Evolutionary conservation across 2,329 filamentous ascomycete species (phyloP).

Genomic region (Alternaria sp.): DNA sequence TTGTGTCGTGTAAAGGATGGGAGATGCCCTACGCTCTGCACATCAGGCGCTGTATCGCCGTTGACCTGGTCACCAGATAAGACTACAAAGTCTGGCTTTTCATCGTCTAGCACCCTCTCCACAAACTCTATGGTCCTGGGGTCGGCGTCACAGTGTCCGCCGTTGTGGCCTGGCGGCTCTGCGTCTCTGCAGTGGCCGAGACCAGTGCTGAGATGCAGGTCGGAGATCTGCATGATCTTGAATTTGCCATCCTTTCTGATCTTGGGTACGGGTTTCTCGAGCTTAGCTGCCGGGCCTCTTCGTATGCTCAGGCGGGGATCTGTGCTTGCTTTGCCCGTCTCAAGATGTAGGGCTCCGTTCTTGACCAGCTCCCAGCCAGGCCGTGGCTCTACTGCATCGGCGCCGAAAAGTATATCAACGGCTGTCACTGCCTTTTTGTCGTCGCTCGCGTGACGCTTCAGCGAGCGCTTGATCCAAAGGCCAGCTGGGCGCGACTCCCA

Average conservation of each 20-base stretch:
- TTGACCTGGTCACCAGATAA: constrained; percentile 95
- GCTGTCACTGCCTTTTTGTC: constrained; percentile 77
- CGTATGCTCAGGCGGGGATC: constrained; percentile 80
- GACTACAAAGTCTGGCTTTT: constrained; percentile 91
- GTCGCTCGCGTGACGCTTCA: constrained; percentile 75
- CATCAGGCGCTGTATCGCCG: constrained; percentile 88
- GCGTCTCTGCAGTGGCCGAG: constrained; percentile 84
- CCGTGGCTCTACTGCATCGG: constrained; percentile 89
- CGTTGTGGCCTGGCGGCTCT: constrained; percentile 74
- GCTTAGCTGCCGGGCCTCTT: constrained; percentile 69
- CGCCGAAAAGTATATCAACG: constrained; percentile 85
- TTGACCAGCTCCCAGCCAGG: constrained; percentile 82
- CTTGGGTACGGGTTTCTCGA: constrained; percentile 73
- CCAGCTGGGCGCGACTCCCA: constrained; percentile 83
- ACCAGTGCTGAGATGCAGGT: constrained; percentile 91
- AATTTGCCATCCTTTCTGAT: constrained; percentile 91
- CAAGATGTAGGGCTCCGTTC: constrained; percentile 68
- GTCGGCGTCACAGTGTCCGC: constrained; percentile 87
- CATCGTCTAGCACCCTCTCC: constrained; percentile 80
- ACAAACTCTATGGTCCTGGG: constrained; percentile 91
- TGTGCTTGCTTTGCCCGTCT: constrained; percentile 65
- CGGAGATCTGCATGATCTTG: constrained; percentile 96
- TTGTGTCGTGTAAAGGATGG: not conserved
- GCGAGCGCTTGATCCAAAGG: constrained; percentile 80
- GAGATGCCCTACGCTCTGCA: constrained; percentile 70